Conservation (phyloP, 805 yeast species). For the Candida insectalens region DNA sequence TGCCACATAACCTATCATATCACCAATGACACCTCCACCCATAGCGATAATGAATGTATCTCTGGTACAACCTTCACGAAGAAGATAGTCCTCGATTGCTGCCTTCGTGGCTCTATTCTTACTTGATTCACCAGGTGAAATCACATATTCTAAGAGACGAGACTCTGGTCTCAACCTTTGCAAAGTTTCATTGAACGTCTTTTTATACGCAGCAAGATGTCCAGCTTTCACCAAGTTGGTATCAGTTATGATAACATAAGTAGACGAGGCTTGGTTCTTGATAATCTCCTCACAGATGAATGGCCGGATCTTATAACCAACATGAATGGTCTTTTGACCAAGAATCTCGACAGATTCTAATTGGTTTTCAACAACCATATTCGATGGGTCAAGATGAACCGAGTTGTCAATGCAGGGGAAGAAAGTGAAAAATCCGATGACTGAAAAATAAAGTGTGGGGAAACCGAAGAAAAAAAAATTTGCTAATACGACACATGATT, state of each 20-base stretch:
- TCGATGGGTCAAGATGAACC: background rate
- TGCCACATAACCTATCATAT: slow-evolving; percentile 98
- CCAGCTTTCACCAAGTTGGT: slow-evolving; percentile 63
- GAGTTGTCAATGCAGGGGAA: too few relatives aligned
- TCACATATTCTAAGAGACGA: slow-evolving; percentile 62
- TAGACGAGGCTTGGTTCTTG: slow-evolving; percentile 61
- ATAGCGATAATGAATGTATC: slow-evolving; percentile 91
- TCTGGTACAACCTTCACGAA: slow-evolving; percentile 82
- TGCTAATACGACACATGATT: too few relatives aligned
- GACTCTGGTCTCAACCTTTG: slow-evolving; percentile 35
- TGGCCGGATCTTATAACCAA: slow-evolving; percentile 72
- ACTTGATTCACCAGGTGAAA: slow-evolving; percentile 89
- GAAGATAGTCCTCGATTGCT: slow-evolving; percentile 80
- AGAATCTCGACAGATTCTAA: slow-evolving; percentile 59
- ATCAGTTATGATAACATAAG: slow-evolving; percentile 88
- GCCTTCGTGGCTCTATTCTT: slow-evolving; percentile 88
- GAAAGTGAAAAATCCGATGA: too few relatives aligned
- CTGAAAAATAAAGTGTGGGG: too few relatives aligned
- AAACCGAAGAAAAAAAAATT: too few relatives aligned
- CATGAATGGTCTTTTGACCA: slow-evolving; percentile 78
- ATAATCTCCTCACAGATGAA: slow-evolving; percentile 67
- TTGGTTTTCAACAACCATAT: slow-evolving; percentile 10
- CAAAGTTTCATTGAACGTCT: slow-evolving; percentile 31
- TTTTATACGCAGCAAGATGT: slow-evolving; percentile 40
- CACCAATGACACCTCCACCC: slow-evolving; percentile 99